phyloP scores from a whole-genome alignment of 208 protist species.

The Leishmania martiniquensis region DNA sequence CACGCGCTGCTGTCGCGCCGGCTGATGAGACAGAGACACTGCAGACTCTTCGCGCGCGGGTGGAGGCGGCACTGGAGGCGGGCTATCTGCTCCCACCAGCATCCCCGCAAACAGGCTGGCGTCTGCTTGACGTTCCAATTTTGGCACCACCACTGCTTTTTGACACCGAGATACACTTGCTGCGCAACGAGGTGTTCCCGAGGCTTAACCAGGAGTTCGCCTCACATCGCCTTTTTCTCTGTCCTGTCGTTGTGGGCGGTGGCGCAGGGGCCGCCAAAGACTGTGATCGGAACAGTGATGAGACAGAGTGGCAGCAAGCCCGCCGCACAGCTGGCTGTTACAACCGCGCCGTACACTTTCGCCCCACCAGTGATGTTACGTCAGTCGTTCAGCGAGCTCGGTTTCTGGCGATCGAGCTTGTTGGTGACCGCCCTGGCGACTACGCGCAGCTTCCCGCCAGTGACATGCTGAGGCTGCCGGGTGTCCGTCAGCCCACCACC shows the following conservation, averaged over 20 bases:
- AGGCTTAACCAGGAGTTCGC: slow-evolving; percentile 69
- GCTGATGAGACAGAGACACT: slow-evolving; percentile 4
- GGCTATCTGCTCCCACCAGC: slow-evolving; percentile 36
- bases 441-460: slow-evolving; percentile 53
- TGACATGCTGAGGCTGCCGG: slow-evolving; percentile 45
- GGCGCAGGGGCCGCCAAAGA: neutral
- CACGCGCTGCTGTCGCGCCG: neutral
- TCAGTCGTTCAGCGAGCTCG: slow-evolving; percentile 59
- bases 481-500: neutral
- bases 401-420: slow-evolving; percentile 71
- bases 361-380: slow-evolving; percentile 46
- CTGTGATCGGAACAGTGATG: neutral
- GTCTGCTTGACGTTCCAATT: slow-evolving; percentile 80
- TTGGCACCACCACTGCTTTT: slow-evolving; percentile 79
- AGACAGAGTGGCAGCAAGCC: neutral
- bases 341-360: slow-evolving; percentile 46
- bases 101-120: slow-evolving; percentile 60
- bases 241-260: slow-evolving; percentile 46
- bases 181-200: slow-evolving; percentile 66
- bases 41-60: slow-evolving; percentile 10
- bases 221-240: slow-evolving; percentile 36
- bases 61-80: slow-evolving; percentile 10
- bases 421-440: slow-evolving; percentile 80
- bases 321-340: slow-evolving; percentile 40
- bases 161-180: slow-evolving; percentile 65